Conservation (phyloP, 805 yeast genomes). For the Metschnikowia reukaufii region DNA sequence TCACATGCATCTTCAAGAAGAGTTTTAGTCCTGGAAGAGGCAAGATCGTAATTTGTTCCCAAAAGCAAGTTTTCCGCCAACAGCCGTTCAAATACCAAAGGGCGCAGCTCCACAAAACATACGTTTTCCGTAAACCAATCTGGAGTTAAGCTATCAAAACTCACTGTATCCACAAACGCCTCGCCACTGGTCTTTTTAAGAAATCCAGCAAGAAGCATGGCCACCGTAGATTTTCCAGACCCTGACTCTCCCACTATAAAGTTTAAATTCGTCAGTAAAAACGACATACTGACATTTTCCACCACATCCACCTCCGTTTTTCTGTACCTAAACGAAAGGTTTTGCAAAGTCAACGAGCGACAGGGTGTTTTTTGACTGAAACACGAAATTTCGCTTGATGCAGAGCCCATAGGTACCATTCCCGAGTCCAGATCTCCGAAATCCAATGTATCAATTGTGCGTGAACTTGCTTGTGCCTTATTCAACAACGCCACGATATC, state of each 20-base stretch:
- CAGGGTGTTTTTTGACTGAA: constrained; percentile 6
- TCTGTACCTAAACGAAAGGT: constrained; percentile 66
- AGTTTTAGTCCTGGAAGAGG: neutral
- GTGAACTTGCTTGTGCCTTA: constrained; percentile 70
- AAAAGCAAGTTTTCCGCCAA: constrained; percentile 20
- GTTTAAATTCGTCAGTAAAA: constrained; percentile 48
- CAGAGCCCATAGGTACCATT: neutral
- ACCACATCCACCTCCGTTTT: constrained; percentile 53
- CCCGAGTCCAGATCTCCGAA: neutral
- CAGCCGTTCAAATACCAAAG: constrained; percentile 50
- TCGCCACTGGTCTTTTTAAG: constrained; percentile 55
- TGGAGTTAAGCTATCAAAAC: constrained; percentile 42
- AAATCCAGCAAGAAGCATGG: constrained; percentile 58
- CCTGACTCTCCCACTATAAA: constrained; percentile 89
- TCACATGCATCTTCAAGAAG: constrained; percentile 20
- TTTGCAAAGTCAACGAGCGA: constrained; percentile 7
- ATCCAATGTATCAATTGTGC: constrained; percentile 43
- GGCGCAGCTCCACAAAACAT: constrained; percentile 71
- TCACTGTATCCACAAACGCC: constrained; percentile 56
- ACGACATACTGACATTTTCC: constrained; percentile 42
- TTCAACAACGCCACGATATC: constrained; percentile 61
- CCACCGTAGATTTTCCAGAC: constrained; percentile 86
- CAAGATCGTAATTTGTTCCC: constrained; percentile 17
- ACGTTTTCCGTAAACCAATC: constrained; percentile 61
- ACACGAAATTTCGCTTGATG: constrained; percentile 2